phyloP scores from a whole-genome alignment of 1,139 yeast species.

The Protomyces macrosporus region DNA sequence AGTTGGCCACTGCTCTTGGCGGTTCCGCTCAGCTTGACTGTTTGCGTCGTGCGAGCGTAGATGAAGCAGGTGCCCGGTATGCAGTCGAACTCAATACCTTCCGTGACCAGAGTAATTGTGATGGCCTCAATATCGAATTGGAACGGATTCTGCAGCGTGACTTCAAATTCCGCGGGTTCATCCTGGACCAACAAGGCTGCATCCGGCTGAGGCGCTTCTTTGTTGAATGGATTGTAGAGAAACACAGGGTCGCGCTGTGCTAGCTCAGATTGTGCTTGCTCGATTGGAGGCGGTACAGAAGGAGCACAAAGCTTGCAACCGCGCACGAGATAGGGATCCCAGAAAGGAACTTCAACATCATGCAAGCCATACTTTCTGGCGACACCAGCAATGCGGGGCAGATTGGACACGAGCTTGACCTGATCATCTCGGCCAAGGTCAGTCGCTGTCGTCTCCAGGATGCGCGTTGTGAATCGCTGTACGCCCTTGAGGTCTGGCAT shows the following conservation, averaged over 20 bases:
- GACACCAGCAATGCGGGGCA: constrained; percentile 36
- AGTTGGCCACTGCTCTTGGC: constrained; percentile 46
- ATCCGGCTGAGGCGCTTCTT: constrained; percentile 26
- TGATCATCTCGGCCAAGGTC: constrained; percentile 52
- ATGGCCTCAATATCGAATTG: constrained; percentile 64
- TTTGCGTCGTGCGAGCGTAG: constrained; percentile 35
- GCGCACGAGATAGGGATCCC: constrained; percentile 68
- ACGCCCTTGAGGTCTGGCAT: constrained; percentile 48
- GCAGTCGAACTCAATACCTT: constrained; percentile 30
- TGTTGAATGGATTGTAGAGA: constrained; percentile 44
- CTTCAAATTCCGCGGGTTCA: constrained; percentile 36
- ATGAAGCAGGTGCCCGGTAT: constrained; percentile 33
- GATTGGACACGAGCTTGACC: constrained; percentile 35
- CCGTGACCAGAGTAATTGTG: constrained; percentile 41
- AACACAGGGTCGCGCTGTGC: constrained; percentile 34
- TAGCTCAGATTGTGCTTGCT: background rate
- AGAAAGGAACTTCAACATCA: constrained; percentile 45
- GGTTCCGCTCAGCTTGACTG: constrained; percentile 43
- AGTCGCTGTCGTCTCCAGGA: constrained; percentile 46
- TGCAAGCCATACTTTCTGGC: constrained; percentile 36
- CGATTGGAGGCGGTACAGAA: background rate
- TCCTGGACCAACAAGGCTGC: constrained; percentile 28
- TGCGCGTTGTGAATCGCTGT: constrained; percentile 47
- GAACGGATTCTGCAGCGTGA: constrained; percentile 73
- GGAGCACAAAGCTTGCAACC: constrained; percentile 38